These are phyloP conservation scores for Herpetomonas tarakana DNA, from an alignment of 208 protist species.

Conservation along the genomic window DNA sequence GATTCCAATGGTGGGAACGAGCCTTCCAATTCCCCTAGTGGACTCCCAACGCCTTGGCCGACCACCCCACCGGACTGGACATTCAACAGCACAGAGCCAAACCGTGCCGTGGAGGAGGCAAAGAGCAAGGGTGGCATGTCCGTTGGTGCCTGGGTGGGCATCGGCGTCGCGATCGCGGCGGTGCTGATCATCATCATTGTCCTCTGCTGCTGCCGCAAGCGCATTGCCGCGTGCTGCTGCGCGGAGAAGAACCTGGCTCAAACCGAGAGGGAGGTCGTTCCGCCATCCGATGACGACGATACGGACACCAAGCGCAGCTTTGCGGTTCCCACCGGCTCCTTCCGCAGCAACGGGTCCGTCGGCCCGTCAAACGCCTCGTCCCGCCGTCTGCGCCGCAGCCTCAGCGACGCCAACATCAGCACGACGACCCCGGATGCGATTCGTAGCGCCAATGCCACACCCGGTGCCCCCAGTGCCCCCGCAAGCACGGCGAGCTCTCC, in stretches of 20 bases:
- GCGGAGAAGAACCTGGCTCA: conserved; percentile 3
- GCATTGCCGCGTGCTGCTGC: conserved; percentile 1
- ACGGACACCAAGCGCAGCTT: not conserved
- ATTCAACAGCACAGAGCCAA: not conserved
- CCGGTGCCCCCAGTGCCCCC: not conserved
- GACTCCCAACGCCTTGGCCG: not conserved
- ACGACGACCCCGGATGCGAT: not conserved
- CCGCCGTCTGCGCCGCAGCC: not conserved
- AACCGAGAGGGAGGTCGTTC: conserved; percentile 4
- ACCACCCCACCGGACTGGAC: not conserved
- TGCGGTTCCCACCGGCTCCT: not conserved
- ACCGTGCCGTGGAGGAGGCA: conserved; percentile 6
- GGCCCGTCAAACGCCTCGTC: not conserved
- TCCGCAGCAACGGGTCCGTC: not conserved
- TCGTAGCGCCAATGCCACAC: not conserved
- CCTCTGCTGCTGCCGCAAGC: conserved; percentile 12
- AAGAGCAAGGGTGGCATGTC: not conserved
- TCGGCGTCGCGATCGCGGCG: conserved; percentile 8
- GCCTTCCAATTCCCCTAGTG: not conserved
- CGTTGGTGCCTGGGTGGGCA: conserved; percentile 8
- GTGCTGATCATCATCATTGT: conserved; percentile 6
- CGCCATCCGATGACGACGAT: not conserved
- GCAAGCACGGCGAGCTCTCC: not conserved
- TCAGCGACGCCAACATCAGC: not conserved
- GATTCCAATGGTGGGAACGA: not conserved